phyloP scores from a whole-genome alignment of 2,329 filamentous ascomycete genomes.

The Hysterium pulicare region DNA sequence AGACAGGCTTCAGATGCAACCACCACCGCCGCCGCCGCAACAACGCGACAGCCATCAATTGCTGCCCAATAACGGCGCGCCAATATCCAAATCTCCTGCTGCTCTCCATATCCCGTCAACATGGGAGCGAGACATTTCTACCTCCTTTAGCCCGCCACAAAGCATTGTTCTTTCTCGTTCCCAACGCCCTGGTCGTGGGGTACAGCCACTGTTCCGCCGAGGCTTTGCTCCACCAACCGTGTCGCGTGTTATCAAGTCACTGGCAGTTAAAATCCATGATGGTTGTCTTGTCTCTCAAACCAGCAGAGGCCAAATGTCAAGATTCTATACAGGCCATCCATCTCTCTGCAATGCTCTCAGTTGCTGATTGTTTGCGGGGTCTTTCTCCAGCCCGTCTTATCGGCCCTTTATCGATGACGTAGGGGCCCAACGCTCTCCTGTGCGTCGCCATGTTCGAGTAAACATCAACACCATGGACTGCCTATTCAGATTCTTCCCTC shows the following conservation, averaged over 20 bases:
- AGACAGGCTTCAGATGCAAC: background rate
- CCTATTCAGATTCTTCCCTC: no score
- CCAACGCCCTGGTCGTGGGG: background rate
- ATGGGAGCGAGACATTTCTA: background rate
- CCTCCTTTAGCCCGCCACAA: conserved; percentile 2
- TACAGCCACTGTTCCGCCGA: background rate
- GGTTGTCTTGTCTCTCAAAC: background rate
- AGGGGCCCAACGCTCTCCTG: background rate
- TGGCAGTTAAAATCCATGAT: background rate
- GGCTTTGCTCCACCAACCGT: background rate
- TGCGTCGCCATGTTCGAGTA: background rate
- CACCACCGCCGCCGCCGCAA: background rate
- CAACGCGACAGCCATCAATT: background rate
- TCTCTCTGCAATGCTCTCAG: no score
- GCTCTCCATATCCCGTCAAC: background rate
- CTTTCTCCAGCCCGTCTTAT: background rate
- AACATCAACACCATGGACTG: background rate
- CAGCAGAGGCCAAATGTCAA: background rate
- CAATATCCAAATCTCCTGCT: no score
- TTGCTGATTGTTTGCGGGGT: background rate
- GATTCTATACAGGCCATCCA: background rate
- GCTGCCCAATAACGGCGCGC: conserved; percentile 1
- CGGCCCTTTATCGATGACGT: background rate
- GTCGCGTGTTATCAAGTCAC: background rate
- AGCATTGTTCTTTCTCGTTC: background rate